Base-by-base conservation (phyloP, 2,329 filamentous ascomycete species). In the Samsoniella hepiali region DNA sequence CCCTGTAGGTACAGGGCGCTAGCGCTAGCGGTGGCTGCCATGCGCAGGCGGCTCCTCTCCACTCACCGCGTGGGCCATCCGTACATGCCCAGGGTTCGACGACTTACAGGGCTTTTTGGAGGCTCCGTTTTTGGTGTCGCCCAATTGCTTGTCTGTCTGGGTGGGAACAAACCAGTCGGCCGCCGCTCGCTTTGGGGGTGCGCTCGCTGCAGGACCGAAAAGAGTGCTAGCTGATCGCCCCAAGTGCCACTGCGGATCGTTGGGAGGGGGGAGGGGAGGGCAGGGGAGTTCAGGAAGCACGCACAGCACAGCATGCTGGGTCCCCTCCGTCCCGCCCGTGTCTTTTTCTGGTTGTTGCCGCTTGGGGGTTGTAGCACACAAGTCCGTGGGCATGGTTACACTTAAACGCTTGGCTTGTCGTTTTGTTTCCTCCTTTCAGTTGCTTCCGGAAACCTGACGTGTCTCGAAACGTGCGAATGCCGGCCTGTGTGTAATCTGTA, bases 181-280 rank as follows among this genome's bases (percentile, higher is more conserved):
- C 38, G 38, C 38, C 15, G 38, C 11, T 13, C 38, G 38, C 38
- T 4, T 40, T 15, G 7, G 38, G 38, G 13, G 38, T 15, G 10
- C 38, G 22, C 9, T 40, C 45, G 45, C 27, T 45, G 42, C 42
- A 45, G n/a, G 11, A 15, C 38, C 38, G 7, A 45, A 22, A 22
- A 22, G n/a, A 29, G 27, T 29, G 50, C 36, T 42, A 17, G 53
- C n/a, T 47, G 40, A 47, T 58, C 34, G 36, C 17, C 55, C 29
- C 13, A 7, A 58, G 55, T 58, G 40, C 42, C 55, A 36, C 40
- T 47, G 55, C 55, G 29, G 55, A 58, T 58, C 55, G 38, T 45
- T 10, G 34, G 32, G 9, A 31, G 10, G 34, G 51, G 13, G 11
- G 5, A 17, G 29, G n/a, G 29, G 29, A 15, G 29, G 10, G 9